Conservation (phyloP, 345 rosid genomes). For the Excoecaria cochinchinensis region DNA sequence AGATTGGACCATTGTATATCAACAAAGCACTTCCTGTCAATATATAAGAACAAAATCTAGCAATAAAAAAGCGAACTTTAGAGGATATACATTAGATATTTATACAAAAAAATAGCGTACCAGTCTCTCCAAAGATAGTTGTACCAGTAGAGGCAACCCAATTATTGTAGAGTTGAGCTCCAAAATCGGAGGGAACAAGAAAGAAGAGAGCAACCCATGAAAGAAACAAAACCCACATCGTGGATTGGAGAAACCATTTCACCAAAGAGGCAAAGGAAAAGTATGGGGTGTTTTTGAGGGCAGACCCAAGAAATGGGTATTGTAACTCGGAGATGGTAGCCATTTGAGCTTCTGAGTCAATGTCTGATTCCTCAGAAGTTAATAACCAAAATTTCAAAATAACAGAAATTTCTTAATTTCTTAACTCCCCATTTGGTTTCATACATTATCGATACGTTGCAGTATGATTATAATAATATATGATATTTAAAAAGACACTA, state of each 20-base stretch:
- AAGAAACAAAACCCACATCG: slow-evolving; percentile 52
- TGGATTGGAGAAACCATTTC: slow-evolving; percentile 50
- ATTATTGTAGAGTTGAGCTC: slow-evolving; percentile 12
- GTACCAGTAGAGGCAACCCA: slow-evolving; percentile 33
- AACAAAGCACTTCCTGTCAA: slow-evolving; percentile 64
- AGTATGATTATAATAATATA: no score
- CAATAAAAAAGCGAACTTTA: neutral
- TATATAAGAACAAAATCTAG: neutral
- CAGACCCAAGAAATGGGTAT: neutral
- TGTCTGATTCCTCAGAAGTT: neutral
- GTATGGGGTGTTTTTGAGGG: slow-evolving; percentile 12
- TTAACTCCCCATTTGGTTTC: no score
- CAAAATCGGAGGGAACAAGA: slow-evolving; percentile 50
- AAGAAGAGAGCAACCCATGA: slow-evolving; percentile 56
- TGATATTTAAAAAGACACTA: no score
- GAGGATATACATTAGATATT: neutral
- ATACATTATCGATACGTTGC: no score
- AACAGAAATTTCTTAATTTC: no score
- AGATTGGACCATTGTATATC: slow-evolving; percentile 58
- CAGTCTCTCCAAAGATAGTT: slow-evolving; percentile 40
- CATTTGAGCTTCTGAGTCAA: neutral
- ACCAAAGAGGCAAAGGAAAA: slow-evolving; percentile 31
- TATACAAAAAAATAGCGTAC: slow-evolving; percentile 37
- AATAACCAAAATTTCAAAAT: no score
- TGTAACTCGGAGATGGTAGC: neutral